phyloP scores from a whole-genome alignment of 306 rosid genomes.

The Malus sylvestris region DNA sequence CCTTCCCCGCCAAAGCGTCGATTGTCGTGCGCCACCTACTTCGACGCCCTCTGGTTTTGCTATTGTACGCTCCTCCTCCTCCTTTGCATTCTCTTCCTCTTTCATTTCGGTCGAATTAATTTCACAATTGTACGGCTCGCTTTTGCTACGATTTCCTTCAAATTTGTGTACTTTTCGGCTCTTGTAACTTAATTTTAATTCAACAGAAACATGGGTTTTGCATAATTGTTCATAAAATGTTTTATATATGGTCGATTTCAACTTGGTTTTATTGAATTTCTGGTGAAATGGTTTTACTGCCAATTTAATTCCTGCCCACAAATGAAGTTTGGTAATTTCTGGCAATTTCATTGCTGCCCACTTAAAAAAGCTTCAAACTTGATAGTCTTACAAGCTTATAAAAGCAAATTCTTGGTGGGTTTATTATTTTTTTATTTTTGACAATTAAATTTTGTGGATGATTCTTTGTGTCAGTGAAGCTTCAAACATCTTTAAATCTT shows the following conservation, averaged over 20 bases:
- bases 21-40: conserved; percentile 47
- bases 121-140: neutral
- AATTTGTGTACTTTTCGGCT: neutral
- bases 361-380: neutral
- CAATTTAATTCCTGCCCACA: neutral
- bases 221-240: neutral
- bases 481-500: neutral
- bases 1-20: conserved; percentile 15
- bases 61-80: conserved; percentile 37
- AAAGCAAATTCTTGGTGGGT: neutral
- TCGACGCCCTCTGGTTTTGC: conserved; percentile 87
- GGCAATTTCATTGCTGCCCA: neutral
- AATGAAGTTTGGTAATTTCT: neutral
- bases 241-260: neutral
- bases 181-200: neutral
- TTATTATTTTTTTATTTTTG: neutral
- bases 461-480: neutral
- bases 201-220: neutral
- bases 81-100: neutral
- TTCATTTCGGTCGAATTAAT: neutral
- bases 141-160: neutral
- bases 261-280: neutral
- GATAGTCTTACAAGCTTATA: neutral
- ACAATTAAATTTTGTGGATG: neutral
- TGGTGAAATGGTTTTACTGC: neutral